phyloP scores from a whole-genome alignment of 139 green algal species.

The Tetradesmus obliquus region DNA sequence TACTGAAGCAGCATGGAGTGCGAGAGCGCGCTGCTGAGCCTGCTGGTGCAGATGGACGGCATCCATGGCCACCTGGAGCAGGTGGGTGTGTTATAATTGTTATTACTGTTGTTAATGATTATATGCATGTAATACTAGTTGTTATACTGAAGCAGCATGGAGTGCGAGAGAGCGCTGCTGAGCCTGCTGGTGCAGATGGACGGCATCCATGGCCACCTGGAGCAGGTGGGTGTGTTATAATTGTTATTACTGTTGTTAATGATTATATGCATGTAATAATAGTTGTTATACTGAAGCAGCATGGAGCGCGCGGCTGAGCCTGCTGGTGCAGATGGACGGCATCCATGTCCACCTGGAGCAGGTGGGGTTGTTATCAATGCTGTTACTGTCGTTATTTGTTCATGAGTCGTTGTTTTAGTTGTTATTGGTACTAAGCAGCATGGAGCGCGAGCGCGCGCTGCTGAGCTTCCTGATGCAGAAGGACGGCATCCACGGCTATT shows the following conservation, averaged over 20 bases:
- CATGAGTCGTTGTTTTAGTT: too few species aligned
- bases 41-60: constrained; percentile 22
- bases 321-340: constrained; percentile 22
- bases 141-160: too few species aligned
- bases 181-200: constrained; percentile 76
- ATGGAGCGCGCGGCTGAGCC: background rate
- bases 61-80: constrained; percentile 61
- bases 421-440: too few species aligned
- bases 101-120: too few species aligned
- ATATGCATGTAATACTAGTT: too few species aligned
- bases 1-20: background rate
- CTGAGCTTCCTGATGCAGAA: background rate
- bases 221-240: constrained; percentile 43
- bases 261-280: too few species aligned
- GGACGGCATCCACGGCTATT: background rate
- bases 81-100: too few species aligned
- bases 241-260: too few species aligned
- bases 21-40: background rate
- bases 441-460: background rate
- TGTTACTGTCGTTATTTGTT: too few species aligned
- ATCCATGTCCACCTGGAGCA: constrained; percentile 60
- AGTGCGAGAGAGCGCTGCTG: constrained; percentile 74
- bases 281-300: background rate
- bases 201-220: constrained; percentile 65
- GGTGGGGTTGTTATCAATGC: background rate